These are phyloP conservation scores for Hymenoscyphus fraxineus DNA, from an alignment of 2,329 filamentous ascomycete genomes.

Conservation along the genomic window DNA sequence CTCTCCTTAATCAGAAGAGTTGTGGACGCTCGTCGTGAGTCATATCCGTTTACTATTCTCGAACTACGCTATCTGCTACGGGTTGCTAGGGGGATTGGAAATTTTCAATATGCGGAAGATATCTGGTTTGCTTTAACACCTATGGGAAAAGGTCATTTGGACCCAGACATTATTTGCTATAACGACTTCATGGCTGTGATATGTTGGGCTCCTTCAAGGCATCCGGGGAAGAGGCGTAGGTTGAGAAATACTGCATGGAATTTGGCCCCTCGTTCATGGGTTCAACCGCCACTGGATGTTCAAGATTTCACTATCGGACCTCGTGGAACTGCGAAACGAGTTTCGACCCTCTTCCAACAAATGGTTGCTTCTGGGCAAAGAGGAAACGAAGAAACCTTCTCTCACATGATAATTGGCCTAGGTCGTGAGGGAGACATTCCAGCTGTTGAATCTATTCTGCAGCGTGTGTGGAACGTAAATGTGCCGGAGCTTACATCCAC, in stretches of 20 bases:
- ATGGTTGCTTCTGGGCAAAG: conserved; percentile 44
- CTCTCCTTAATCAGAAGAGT: conserved; percentile 31
- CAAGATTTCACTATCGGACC: conserved; percentile 23
- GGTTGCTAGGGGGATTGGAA: conserved; percentile 46
- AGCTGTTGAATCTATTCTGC: conserved; percentile 46
- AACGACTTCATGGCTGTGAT: conserved; percentile 51
- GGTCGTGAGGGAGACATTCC: conserved; percentile 48
- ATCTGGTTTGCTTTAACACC: conserved; percentile 45
- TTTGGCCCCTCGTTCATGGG: conserved; percentile 23
- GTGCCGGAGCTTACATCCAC: conserved; percentile 17
- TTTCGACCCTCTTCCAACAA: conserved; percentile 39
- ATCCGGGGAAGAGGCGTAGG: conserved; percentile 36
- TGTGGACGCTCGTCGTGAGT: conserved; percentile 36
- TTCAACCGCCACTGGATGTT: conserved; percentile 19
- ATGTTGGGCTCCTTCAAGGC: conserved; percentile 43
- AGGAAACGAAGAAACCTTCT: conserved; percentile 50
- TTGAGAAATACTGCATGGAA: conserved; percentile 33
- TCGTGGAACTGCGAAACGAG: conserved; percentile 17
- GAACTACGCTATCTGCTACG: conserved; percentile 53
- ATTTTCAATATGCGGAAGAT: conserved; percentile 40
- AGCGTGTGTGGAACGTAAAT: conserved; percentile 50
- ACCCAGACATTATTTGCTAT: conserved; percentile 48
- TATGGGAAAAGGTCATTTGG: neutral
- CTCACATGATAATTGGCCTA: conserved; percentile 49
- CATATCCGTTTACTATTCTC: conserved; percentile 40